These are phyloP conservation scores for Aegle marmelos DNA, from an alignment of 345 rosid species.

Conservation along the genomic window DNA sequence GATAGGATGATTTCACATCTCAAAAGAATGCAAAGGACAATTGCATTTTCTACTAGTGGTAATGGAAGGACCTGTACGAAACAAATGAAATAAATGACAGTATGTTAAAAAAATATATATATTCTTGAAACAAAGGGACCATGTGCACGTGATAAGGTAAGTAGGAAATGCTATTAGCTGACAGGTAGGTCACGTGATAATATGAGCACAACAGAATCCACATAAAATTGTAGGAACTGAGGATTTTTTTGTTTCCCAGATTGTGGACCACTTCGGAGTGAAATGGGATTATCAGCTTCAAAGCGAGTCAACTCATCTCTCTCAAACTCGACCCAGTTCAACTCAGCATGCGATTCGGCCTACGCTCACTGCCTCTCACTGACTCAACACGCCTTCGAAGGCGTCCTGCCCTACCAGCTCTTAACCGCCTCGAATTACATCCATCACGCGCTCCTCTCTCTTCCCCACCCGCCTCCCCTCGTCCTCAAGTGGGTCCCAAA, in stretches of 20 bases:
- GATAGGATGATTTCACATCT: no score
- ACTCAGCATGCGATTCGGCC: slow-evolving; percentile 61
- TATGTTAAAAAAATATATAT: not conserved
- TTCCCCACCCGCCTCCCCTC: slow-evolving; percentile 30
- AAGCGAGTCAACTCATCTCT: slow-evolving; percentile 49
- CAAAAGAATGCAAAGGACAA: no score
- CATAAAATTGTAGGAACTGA: not conserved
- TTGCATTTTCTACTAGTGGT: no score
- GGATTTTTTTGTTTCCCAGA: no score
- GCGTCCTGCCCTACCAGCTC: slow-evolving; percentile 79
- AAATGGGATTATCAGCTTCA: slow-evolving; percentile 58
- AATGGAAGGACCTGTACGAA: no score
- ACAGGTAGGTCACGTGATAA: not conserved
- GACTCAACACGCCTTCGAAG: slow-evolving; percentile 67
- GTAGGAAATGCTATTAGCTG: no score
- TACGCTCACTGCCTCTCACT: slow-evolving; percentile 63
- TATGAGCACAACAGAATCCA: not conserved
- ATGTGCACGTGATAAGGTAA: no score
- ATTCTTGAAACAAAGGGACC: not conserved
- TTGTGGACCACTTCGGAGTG: no score
- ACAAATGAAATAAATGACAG: no score
- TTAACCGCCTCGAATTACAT: slow-evolving; percentile 57
- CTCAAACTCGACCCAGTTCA: slow-evolving; percentile 45
- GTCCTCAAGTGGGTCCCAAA: slow-evolving; percentile 58
- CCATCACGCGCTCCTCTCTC: slow-evolving; percentile 42